These are phyloP conservation scores for Dionaea muscipula DNA, from an alignment of 179 eudicot species.

Conservation along the genomic window DNA sequence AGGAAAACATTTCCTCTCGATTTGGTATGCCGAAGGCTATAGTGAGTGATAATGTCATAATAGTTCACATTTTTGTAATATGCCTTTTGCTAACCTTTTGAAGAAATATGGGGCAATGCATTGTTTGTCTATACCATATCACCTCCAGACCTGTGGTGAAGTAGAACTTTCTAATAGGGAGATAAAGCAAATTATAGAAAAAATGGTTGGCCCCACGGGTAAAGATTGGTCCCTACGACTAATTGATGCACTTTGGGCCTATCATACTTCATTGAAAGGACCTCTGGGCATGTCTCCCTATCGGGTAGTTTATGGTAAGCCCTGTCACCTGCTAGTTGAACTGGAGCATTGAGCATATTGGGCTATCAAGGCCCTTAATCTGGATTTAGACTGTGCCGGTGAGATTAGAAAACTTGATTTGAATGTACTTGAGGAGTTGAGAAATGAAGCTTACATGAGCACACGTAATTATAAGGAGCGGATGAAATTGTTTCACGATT, in stretches of 20 bases:
- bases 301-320: neutral
- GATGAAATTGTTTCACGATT: too few relatives aligned
- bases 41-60: too few relatives aligned
- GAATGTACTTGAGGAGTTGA: too few relatives aligned
- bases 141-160: conserved; percentile 3
- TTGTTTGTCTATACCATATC: neutral
- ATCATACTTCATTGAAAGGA: neutral
- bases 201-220: neutral
- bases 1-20: too few relatives aligned
- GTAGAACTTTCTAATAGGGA: conserved; percentile 1
- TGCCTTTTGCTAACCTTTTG: neutral
- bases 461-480: too few relatives aligned
- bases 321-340: neutral
- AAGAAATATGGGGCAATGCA: neutral
- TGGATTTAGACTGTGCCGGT: too few relatives aligned
- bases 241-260: conserved; percentile 8
- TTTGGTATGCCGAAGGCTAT: too few relatives aligned
- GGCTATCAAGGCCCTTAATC: conserved; percentile 1
- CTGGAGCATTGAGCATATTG: conserved; percentile 3
- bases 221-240: conserved; percentile 3
- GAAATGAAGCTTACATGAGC: too few relatives aligned
- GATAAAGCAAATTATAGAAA: conserved; percentile 6
- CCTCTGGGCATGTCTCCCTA: conserved; percentile 3
- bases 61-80: too few relatives aligned
- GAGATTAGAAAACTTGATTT: too few relatives aligned